Conservation (phyloP, 495 filamentous ascomycete species). For the Hyaloscypha bicolor region DNA sequence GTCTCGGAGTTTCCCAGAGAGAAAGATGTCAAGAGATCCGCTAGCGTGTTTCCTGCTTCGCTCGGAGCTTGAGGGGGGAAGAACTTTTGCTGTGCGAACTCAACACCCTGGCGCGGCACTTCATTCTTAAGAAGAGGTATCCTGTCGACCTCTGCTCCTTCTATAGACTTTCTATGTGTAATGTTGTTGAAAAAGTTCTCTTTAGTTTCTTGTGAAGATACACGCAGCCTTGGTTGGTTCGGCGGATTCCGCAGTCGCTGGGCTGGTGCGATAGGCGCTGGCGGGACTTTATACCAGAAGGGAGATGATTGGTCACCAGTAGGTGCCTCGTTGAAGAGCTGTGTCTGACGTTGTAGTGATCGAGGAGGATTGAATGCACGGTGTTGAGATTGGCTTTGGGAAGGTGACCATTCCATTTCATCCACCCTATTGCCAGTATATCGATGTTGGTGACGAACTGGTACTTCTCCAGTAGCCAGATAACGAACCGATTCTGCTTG, state of each 20-base stretch:
- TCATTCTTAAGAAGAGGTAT: neutral
- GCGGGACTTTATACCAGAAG: constrained; percentile 63
- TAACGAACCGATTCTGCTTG: constrained; percentile 20
- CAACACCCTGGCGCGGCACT: constrained; percentile 31
- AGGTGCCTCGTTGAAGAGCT: constrained; percentile 60
- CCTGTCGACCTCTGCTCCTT: neutral
- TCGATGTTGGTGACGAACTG: constrained; percentile 5
- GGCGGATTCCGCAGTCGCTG: constrained; percentile 64
- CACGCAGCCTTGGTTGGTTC: constrained; percentile 48
- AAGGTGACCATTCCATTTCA: constrained; percentile 85
- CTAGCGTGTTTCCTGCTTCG: constrained; percentile 41
- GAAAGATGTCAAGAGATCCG: constrained; percentile 35
- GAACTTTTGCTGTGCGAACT: constrained; percentile 54
- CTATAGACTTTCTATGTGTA: constrained; percentile 4
- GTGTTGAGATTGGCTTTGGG: constrained; percentile 51
- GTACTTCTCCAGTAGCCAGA: constrained; percentile 28
- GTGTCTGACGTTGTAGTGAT: constrained; percentile 45
- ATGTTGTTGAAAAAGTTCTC: constrained; percentile 45
- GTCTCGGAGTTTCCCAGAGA: constrained; percentile 10
- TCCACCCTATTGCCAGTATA: constrained; percentile 43
- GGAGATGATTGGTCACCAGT: constrained; percentile 42
- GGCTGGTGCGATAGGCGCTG: constrained; percentile 65
- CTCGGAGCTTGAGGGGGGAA: constrained; percentile 35
- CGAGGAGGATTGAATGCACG: constrained; percentile 47
- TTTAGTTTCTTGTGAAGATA: constrained; percentile 44